Conservation (phyloP, 257 asterid genomes). For the Solanum peruvianum region DNA sequence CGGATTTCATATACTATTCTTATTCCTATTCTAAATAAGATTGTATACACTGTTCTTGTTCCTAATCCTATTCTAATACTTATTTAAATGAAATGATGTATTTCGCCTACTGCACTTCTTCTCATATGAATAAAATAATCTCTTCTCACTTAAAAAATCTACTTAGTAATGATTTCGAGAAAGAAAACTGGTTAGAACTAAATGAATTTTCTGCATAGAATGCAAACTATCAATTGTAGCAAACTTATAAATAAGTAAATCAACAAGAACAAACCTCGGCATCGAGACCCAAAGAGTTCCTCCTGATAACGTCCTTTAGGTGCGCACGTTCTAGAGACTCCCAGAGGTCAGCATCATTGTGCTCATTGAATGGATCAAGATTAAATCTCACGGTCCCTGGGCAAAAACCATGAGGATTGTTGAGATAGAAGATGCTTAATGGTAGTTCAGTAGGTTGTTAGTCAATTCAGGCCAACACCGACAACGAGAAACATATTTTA, state of each 20-base stretch:
- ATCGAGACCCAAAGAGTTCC: constrained; percentile 74
- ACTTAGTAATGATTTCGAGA: not conserved
- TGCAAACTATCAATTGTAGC: not conserved
- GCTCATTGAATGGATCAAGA: constrained; percentile 93
- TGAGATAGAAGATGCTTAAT: not conserved
- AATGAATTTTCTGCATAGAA: not conserved
- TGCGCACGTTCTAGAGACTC: constrained; percentile 98
- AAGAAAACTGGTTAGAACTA: not conserved
- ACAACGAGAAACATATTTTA: not conserved
- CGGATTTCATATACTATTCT: not conserved
- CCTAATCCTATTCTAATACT: not conserved
- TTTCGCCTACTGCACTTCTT: not conserved
- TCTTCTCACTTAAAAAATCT: not conserved
- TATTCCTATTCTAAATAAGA: not conserved
- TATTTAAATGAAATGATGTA: not conserved
- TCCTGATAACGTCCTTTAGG: constrained; percentile 75
- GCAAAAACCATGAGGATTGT: not conserved
- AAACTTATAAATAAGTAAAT: not conserved
- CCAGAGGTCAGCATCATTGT: constrained; percentile 96
- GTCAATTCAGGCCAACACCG: not conserved
- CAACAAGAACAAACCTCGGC: constrained; percentile 50
- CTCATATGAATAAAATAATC: not conserved
- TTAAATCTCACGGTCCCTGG: constrained; percentile 87
- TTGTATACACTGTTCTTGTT: not conserved
- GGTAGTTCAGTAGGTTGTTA: not conserved